These are phyloP conservation scores for Colletotrichum cereale DNA, from an alignment of 2,329 filamentous ascomycete species.

Conservation along the genomic window DNA sequence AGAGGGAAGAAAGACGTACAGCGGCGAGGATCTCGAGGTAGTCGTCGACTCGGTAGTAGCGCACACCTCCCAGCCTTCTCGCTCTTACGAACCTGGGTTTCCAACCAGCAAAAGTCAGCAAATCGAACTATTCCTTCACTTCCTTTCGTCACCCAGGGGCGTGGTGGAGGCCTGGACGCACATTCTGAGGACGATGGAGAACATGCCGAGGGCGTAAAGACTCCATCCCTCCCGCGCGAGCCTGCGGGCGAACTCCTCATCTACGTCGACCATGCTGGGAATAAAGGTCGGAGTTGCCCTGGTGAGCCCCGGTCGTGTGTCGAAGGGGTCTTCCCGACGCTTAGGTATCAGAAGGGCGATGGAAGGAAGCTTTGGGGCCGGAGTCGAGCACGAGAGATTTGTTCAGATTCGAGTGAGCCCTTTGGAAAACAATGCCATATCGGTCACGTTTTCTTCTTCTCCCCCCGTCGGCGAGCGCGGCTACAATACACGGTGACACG, in stretches of 20 bases:
- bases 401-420: neutral
- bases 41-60: slow-evolving; percentile 23
- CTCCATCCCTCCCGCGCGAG: slow-evolving; percentile 30
- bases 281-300: neutral
- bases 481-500: neutral
- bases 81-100: slow-evolving; percentile 26
- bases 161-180: neutral
- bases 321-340: neutral
- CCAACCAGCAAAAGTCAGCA: neutral
- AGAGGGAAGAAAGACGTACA: neutral
- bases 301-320: neutral
- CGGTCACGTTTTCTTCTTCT: neutral
- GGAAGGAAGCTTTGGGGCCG: neutral
- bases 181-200: slow-evolving; percentile 23
- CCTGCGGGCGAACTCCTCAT: neutral
- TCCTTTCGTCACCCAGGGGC: neutral
- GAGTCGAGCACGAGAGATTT: neutral
- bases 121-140: no score
- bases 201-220: slow-evolving; percentile 23
- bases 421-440: neutral
- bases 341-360: no score
- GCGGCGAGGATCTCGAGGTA: slow-evolving; percentile 36
- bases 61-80: slow-evolving; percentile 13
- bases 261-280: slow-evolving; percentile 5
- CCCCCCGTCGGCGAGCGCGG: neutral